Base-by-base conservation (phyloP, 805 yeast genomes). In the Ogataea nakhonphanomensis region DNA sequence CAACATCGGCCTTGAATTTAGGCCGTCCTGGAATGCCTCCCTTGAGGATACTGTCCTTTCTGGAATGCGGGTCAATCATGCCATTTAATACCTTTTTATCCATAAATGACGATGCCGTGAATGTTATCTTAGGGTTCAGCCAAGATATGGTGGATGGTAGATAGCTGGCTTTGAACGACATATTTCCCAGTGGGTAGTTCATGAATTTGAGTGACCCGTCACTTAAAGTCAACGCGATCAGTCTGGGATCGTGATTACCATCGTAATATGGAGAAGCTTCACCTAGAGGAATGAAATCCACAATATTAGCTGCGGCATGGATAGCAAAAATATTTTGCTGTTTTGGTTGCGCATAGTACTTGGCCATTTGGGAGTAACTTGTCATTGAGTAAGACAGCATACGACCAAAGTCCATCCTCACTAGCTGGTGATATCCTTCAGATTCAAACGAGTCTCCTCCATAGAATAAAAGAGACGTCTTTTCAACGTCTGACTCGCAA, bases 111-210 rank as follows among this genome's bases (percentile, higher is more conserved):
- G 87, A 78, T 0, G 66, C 53, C 0, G 84, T 67, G 29, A 65
- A 69, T 0, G 87, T 76, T 7, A 81, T 76, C 8, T 76, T 77
- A 0, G 97, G 93, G 45, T 84, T 79, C 11, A 87, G 65, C 82
- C 91, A 81, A 4, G 87, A 74, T 20, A 93, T 54, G 1, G 89
- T 76, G 8, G 95, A 84, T 3, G 99, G 97, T 35, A 93, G 73
- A n/a, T 77, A 55, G 1, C 78, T 61, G 0, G 87, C 76, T 13
- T 69, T 71, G 25, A 73, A 70, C 2, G 76, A 69, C 13, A 71
- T 54, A 7, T 62, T 59, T 0, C 85, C 87, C 7, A 67, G 60
- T 2, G 88, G 82, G 46, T 72, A 81, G 29, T 74, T 63, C 46
- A 84, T 49, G 17, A 84, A 69, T 51, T 80, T 79, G 26, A 88